These are phyloP conservation scores for Sugiyamaella boreocaroliniensis DNA, from an alignment of 805 yeast genomes.

Conservation along the genomic window DNA sequence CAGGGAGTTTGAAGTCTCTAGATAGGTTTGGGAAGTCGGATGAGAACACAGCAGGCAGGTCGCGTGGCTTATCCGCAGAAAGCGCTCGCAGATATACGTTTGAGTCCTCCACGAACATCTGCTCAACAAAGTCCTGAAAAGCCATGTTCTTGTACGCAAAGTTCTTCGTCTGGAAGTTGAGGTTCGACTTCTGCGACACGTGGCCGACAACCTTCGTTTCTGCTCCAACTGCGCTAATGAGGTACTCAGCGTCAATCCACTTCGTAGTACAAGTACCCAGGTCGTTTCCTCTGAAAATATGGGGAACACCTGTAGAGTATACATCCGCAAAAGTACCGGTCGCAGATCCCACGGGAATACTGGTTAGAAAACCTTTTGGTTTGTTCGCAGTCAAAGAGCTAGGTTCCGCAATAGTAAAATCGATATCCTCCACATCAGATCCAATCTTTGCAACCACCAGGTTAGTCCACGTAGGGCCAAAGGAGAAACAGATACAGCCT, in stretches of 20 bases:
- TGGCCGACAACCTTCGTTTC: constrained; percentile 27
- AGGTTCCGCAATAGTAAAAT: constrained; percentile 2
- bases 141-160: constrained; percentile 26
- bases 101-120: constrained; percentile 14
- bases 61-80: constrained; percentile 26
- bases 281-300: constrained; percentile 20
- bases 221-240: constrained; percentile 24
- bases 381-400: background rate
- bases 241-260: constrained; percentile 30
- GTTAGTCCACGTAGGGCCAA: constrained; percentile 54
- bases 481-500: constrained; percentile 78
- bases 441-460: constrained; percentile 7
- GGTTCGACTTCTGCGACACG: constrained; percentile 16
- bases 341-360: background rate
- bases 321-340: background rate
- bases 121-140: constrained; percentile 27
- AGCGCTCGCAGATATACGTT: constrained; percentile 28
- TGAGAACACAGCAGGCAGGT: constrained; percentile 25
- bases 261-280: constrained; percentile 25
- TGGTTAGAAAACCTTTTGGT: background rate
- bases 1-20: constrained; percentile 30
- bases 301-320: constrained; percentile 19
- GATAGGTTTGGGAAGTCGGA: constrained; percentile 30
- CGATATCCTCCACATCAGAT: background rate
- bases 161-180: constrained; percentile 31